A percentile compares a stretch with the other conserved stretches of the same genome.
These are phyloP conservation scores for Tricladium varicosporioides DNA, from an alignment of 2,329 filamentous ascomycete genomes.

Conservation along the genomic window DNA sequence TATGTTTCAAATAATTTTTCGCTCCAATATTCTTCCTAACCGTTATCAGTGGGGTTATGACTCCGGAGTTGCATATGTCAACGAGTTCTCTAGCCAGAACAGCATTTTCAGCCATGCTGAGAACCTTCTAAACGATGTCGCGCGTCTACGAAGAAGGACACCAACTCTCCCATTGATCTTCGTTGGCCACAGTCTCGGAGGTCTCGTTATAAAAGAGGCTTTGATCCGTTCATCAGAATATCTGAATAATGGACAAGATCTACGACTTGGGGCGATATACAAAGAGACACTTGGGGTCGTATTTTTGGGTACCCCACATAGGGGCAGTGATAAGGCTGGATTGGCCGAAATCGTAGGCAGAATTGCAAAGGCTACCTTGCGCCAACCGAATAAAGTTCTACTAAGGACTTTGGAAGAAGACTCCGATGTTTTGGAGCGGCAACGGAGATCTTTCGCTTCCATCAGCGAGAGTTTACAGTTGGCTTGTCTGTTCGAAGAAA, in stretches of 20 bases:
- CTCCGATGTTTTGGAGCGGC: constrained; percentile 1
- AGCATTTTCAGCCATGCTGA: constrained; percentile 3
- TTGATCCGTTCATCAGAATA: constrained; percentile 2
- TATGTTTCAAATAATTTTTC: too few species aligned
- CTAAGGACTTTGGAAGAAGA: not conserved
- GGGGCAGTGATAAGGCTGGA: not conserved
- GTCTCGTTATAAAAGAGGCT: constrained; percentile 31
- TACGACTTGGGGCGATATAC: not conserved
- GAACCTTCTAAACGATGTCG: constrained; percentile 1
- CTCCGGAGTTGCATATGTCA: not conserved
- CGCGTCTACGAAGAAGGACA: not conserved
- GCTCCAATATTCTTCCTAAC: too few species aligned
- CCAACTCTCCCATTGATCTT: not conserved
- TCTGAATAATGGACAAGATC: not conserved
- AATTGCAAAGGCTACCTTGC: not conserved
- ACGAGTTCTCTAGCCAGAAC: not conserved
- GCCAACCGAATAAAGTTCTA: not conserved
- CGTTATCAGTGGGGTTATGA: constrained; percentile 3
- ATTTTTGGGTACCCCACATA: constrained; percentile 1
- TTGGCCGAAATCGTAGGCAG: not conserved
- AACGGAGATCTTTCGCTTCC: constrained; percentile 1
- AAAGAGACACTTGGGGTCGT: not conserved
- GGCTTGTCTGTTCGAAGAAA: not conserved
- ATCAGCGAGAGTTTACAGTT: not conserved
- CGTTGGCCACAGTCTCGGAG: constrained; percentile 8